Conservation (phyloP, 768 basidiomycete genomes). For the Boletus rex-veris region DNA sequence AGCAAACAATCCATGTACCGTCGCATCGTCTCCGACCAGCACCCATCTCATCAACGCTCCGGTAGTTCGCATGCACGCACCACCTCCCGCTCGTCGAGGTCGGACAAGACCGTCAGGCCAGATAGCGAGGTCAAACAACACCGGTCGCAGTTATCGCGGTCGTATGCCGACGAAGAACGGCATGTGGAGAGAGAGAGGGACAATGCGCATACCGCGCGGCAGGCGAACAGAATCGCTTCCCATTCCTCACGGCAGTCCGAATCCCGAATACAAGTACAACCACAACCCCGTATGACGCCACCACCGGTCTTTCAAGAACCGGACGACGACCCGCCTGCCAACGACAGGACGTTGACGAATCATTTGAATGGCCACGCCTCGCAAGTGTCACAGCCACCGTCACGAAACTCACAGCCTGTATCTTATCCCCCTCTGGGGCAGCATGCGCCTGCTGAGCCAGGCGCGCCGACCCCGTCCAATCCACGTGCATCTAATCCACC, state of each 20-base stretch:
- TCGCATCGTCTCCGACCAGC: conserved; percentile 62
- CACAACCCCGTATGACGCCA: conserved; percentile 25
- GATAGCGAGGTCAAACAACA: conserved; percentile 43
- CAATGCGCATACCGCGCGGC: conserved; percentile 34
- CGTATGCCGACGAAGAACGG: conserved; percentile 37
- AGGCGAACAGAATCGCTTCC: conserved; percentile 39
- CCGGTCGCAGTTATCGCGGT: conserved; percentile 48
- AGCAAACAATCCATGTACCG: conserved; percentile 88
- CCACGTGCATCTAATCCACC: conserved; percentile 12
- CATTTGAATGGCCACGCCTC: conserved; percentile 13
- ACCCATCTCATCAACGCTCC: conserved; percentile 40
- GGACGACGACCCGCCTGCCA: conserved; percentile 27
- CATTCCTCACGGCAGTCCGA: conserved; percentile 36
- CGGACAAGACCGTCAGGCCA: conserved; percentile 36
- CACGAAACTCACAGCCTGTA: conserved; percentile 13
- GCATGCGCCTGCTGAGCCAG: conserved; percentile 11
- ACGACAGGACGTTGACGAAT: conserved; percentile 1
- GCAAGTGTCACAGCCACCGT: conserved; percentile 12
- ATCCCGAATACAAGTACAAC: conserved; percentile 27
- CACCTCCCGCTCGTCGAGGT: conserved; percentile 57
- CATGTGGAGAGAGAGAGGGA: conserved; percentile 38
- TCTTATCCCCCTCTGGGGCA: conserved; percentile 4
- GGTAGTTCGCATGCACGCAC: conserved; percentile 47
- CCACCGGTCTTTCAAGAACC: conserved; percentile 31
- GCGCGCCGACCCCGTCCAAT: neutral